Percentiles rank a stretch among this genome's conserved stretches.
These are phyloP conservation scores for Piper betle DNA, from an alignment of 164 flowering plant genomes.

Conservation along the genomic window DNA sequence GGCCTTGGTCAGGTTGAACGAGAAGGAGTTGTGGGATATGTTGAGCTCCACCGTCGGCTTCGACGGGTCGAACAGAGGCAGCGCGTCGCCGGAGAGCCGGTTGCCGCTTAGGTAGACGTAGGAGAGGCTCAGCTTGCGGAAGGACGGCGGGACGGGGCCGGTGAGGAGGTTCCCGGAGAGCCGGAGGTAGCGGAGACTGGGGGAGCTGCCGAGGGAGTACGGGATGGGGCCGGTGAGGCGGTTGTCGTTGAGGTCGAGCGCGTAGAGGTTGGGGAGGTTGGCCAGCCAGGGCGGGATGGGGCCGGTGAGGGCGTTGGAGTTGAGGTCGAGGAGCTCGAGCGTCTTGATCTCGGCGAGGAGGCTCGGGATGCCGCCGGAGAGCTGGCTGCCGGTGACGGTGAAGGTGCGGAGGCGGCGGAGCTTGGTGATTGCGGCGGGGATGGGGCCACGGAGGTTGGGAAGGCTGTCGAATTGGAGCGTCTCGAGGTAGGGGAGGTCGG, in stretches of 20 bases:
- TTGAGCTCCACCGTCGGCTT: constrained; percentile 21
- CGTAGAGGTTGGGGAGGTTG: constrained; percentile 20
- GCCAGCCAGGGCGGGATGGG: constrained; percentile 46
- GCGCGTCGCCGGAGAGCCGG: constrained; percentile 24
- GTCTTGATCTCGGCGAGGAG: constrained; percentile 23
- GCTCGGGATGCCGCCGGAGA: constrained; percentile 54
- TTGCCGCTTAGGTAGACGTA: constrained; percentile 37
- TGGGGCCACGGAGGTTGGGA: constrained; percentile 46
- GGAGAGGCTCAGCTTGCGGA: constrained; percentile 17
- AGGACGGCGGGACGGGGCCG: constrained; percentile 40
- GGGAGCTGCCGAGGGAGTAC: constrained; percentile 7
- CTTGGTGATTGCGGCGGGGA: constrained; percentile 41
- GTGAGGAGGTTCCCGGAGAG: constrained; percentile 14
- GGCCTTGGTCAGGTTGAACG: constrained; percentile 43
- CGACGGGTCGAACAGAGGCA: constrained; percentile 29
- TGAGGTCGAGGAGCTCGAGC: constrained; percentile 6
- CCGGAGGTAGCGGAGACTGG: constrained; percentile 40
- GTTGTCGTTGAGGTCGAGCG: constrained; percentile 43
- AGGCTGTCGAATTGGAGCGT: constrained; percentile 33
- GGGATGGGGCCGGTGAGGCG: constrained; percentile 58
- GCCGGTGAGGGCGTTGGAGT: constrained; percentile 49
- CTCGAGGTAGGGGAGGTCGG: constrained; percentile 47
- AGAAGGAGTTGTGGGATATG: constrained; percentile 31
- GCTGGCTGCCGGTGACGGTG: constrained; percentile 29
- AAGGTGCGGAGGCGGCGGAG: constrained; percentile 39